Base-by-base conservation (phyloP, 2,329 filamentous ascomycete species). In the Fusarium brachygibbosum region DNA sequence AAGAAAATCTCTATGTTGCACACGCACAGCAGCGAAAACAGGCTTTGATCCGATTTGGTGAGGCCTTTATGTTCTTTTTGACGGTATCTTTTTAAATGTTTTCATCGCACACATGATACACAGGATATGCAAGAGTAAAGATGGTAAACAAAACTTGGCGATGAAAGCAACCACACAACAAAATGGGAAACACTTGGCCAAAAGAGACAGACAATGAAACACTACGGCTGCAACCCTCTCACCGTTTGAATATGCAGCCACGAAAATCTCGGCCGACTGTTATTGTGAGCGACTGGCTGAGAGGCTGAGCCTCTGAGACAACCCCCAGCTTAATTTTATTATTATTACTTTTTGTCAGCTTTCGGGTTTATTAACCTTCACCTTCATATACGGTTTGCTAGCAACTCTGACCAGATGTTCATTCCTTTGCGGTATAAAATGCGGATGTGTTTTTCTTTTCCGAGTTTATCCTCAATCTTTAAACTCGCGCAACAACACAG, bases 201-300 rank as follows among this genome's bases (percentile, higher is more conserved):
- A 44, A 50, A 41, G 29, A 49, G 40, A 21, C 34, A 49, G 40
- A 21, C 34, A 52, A 45, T 48, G 34, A 58, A 62, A 65, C 62
- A 19, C 19, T 53, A 52, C 62, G 66, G 61, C 51, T 69, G 66
- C 56, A 58, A 70, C 62, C 61, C 44, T 67, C 56, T 57, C 51
- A 56, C 66, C 40, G 66, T 69, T 53, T 50, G 45, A 48, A 41
- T 31, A 53, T 63, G 40, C 63, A 64, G 58, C 63, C 58, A 68
- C 58, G 34, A 37, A 49, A 63, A 37, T 63, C 42, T 56, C 35
- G 57, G 45, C 45, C 37, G n/a, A 44, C 40, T 58, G 21, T 46
- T 53, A 58, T 61, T 59, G 42, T 17, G 19, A 40, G 13, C 58
- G 37, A 55, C 35, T 52, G 40, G 44, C 59, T 66, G 57, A 68